These are phyloP conservation scores for Volvox carteri DNA, from an alignment of 163 green algal genomes.

Conservation along the genomic window DNA sequence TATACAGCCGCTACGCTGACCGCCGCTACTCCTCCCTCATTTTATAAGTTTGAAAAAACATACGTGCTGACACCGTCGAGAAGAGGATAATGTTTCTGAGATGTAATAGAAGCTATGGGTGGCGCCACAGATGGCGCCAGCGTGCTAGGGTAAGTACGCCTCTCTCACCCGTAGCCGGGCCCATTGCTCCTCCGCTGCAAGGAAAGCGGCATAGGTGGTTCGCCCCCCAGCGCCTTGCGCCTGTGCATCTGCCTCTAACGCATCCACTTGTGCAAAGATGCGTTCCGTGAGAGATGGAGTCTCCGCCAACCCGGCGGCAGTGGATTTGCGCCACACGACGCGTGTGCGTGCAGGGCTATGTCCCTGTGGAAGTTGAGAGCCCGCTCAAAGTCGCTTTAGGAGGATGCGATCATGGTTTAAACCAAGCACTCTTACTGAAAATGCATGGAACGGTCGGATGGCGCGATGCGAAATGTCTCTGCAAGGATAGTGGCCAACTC, in stretches of 20 bases:
- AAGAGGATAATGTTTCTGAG: too few species aligned
- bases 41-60: too few species aligned
- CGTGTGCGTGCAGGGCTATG: not conserved
- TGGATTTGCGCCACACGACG: not conserved
- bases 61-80: too few species aligned
- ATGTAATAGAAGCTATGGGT: too few species aligned
- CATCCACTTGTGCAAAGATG: conserved; percentile 41
- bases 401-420: not conserved
- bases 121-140: too few species aligned
- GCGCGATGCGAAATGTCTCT: not conserved
- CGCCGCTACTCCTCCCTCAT: too few species aligned
- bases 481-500: not conserved
- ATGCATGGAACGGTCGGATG: not conserved
- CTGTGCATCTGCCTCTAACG: not conserved
- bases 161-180: conserved; percentile 54
- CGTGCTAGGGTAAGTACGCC: too few species aligned
- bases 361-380: not conserved
- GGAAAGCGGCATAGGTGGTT: conserved; percentile 74
- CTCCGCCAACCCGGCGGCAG: not conserved
- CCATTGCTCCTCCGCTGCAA: conserved; percentile 74
- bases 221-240: conserved; percentile 75
- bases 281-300: conserved; percentile 7
- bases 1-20: too few species aligned
- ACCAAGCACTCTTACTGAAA: not conserved
- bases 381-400: not conserved